Percentiles rank a stretch among this genome's conserved stretches.
These are phyloP conservation scores for Primulina huaijiensis DNA, from an alignment of 257 asterid species.

Conservation along the genomic window DNA sequence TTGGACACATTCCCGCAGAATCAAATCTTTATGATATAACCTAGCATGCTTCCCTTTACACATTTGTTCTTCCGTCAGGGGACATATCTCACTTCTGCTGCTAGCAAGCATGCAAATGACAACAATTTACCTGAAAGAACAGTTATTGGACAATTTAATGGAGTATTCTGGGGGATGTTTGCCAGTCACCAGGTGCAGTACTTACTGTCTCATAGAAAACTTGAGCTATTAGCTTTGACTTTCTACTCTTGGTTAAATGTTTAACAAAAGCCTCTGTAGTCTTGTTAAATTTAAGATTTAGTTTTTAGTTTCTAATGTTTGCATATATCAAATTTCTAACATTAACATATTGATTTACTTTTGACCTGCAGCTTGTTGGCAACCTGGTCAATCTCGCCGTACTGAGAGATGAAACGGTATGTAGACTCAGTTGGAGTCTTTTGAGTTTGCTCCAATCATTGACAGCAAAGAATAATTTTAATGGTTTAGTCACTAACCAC, in stretches of 20 bases:
- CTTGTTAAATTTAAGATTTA: slow-evolving; percentile 5
- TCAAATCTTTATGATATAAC: not conserved
- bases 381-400: slow-evolving; percentile 79
- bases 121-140: slow-evolving; percentile 59
- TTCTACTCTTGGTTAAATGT: not conserved
- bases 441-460: not conserved
- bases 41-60: slow-evolving; percentile 10
- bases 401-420: slow-evolving; percentile 70
- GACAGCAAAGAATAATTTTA: not conserved
- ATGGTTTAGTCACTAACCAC: not conserved
- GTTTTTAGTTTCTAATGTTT: slow-evolving; percentile 9
- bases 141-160: slow-evolving; percentile 80
- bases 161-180: slow-evolving; percentile 83
- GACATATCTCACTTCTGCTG: slow-evolving; percentile 83
- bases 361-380: slow-evolving; percentile 76
- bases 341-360: slow-evolving; percentile 5
- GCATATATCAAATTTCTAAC: not conserved
- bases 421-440: slow-evolving; percentile 1
- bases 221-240: not conserved
- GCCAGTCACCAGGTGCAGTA: slow-evolving; percentile 82
- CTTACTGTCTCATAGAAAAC: not conserved
- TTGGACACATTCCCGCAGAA: slow-evolving; percentile 17
- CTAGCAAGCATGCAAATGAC: slow-evolving; percentile 65
- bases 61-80: slow-evolving; percentile 48
- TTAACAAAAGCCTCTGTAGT: not conserved